phyloP scores from a whole-genome alignment of 352 stramenopile species.

The Globisporangium irregulare region DNA sequence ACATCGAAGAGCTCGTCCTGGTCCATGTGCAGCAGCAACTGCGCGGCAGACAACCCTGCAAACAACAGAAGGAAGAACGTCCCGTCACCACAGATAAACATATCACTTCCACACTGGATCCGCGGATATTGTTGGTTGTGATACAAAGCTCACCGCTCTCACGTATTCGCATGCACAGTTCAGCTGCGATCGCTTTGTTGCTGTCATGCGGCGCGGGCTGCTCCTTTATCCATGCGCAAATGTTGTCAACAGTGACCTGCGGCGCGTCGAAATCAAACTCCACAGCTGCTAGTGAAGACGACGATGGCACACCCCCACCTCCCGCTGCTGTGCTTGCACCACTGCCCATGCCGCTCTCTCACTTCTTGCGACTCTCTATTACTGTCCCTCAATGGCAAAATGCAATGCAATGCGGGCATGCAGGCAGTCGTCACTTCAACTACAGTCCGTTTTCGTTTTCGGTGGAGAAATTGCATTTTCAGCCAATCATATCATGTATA shows the following conservation, averaged over 20 bases:
- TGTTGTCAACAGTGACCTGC: slow-evolving; percentile 22
- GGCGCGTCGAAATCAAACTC: slow-evolving; percentile 10
- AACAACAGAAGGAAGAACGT: background rate
- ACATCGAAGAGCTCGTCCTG: slow-evolving; percentile 22
- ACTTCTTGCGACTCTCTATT: background rate
- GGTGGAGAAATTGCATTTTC: background rate
- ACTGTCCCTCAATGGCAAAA: background rate
- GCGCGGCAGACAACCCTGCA: slow-evolving; percentile 18
- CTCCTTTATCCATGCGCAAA: slow-evolving; percentile 33
- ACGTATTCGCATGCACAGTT: slow-evolving; percentile 13
- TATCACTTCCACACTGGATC: background rate
- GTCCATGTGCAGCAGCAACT: slow-evolving; percentile 32
- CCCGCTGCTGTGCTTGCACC: slow-evolving; percentile 18
- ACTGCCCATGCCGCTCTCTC: slow-evolving; percentile 21
- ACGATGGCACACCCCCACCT: background rate
- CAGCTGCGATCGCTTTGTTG: slow-evolving; percentile 2
- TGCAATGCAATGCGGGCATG: background rate
- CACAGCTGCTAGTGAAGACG: slow-evolving; percentile 7
- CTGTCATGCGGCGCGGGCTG: slow-evolving; percentile 6
- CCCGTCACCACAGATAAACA: background rate
- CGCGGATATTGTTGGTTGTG: background rate
- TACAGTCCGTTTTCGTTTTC: background rate
- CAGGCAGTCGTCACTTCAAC: background rate
- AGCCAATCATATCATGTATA: background rate
- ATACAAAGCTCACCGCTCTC: slow-evolving; percentile 16